Conservation (phyloP, 306 rosid species). For the Citrullus amarus region DNA sequence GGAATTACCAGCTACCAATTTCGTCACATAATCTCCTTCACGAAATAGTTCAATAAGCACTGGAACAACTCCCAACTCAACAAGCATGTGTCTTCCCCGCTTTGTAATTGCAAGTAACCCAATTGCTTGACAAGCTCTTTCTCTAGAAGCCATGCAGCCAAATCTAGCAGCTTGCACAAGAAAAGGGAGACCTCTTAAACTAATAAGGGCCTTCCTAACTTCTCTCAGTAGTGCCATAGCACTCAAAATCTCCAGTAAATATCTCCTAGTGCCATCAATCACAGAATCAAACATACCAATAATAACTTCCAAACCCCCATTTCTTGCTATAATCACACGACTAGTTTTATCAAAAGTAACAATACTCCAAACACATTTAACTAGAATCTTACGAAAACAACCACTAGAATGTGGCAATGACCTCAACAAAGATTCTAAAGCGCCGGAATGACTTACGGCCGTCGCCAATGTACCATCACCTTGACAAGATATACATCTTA, state of each 20-base stretch:
- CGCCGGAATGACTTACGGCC: background rate
- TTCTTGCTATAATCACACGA: conserved; percentile 1
- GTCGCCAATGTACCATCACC: background rate
- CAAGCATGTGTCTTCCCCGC: background rate
- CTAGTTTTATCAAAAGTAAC: background rate
- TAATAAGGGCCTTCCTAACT: background rate
- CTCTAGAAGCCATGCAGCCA: background rate
- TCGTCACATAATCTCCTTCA: background rate
- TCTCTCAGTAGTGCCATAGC: background rate
- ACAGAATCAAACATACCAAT: background rate
- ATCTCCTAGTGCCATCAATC: background rate
- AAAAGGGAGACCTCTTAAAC: background rate
- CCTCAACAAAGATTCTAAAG: background rate
- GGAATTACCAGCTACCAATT: background rate
- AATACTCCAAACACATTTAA: background rate
- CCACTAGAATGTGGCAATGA: background rate
- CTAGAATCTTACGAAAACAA: background rate
- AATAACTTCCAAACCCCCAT: background rate
- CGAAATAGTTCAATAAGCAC: background rate
- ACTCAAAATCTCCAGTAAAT: conserved; percentile 3
- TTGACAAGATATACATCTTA: background rate
- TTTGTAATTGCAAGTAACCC: background rate
- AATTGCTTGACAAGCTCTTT: conserved; percentile 5
- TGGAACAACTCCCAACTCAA: background rate
- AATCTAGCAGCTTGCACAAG: conserved; percentile 3